Evolutionary conservation across 169 alveolate species (phyloP).

Genomic region (Plasmodium relictum): DNA sequence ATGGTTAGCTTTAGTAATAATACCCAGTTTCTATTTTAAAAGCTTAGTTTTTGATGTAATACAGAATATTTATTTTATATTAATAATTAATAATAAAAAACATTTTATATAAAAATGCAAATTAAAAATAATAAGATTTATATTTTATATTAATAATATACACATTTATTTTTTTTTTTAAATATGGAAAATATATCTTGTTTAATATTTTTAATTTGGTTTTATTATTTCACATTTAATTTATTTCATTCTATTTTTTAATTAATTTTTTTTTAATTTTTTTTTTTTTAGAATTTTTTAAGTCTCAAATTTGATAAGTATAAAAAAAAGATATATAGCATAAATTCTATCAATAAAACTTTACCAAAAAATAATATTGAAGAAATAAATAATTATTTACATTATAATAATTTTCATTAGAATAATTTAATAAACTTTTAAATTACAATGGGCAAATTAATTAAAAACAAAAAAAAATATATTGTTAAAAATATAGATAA

Average conservation of each 20-base stretch:
- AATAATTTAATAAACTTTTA: not conserved
- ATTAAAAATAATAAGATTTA: too few species aligned
- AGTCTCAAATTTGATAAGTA: conserved; percentile 41
- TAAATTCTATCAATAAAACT: not conserved
- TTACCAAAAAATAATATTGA: conserved; percentile 26
- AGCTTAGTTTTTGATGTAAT: conserved; percentile 67
- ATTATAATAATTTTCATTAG: conserved; percentile 19
- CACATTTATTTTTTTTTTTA: not conserved
- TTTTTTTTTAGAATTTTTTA: conserved; percentile 34
- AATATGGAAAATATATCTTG: not conserved
- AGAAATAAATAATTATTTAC: conserved; percentile 13
- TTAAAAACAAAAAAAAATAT: too few species aligned
- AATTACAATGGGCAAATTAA: too few species aligned
- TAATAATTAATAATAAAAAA: too few species aligned
- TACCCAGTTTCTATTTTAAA: conserved; percentile 60
- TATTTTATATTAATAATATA: not conserved
- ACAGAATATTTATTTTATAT: conserved; percentile 11
- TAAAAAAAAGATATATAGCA: conserved; percentile 47
- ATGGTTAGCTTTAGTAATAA: conserved; percentile 45
- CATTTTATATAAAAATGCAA: not conserved
- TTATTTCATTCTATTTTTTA: not conserved
- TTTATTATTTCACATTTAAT: not conserved
- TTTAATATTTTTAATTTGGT: not conserved
- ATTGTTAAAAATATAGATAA: too few species aligned
- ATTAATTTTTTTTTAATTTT: not conserved